Base-by-base conservation (phyloP, 768 basidiomycete genomes). In the Suillus brevipes region DNA sequence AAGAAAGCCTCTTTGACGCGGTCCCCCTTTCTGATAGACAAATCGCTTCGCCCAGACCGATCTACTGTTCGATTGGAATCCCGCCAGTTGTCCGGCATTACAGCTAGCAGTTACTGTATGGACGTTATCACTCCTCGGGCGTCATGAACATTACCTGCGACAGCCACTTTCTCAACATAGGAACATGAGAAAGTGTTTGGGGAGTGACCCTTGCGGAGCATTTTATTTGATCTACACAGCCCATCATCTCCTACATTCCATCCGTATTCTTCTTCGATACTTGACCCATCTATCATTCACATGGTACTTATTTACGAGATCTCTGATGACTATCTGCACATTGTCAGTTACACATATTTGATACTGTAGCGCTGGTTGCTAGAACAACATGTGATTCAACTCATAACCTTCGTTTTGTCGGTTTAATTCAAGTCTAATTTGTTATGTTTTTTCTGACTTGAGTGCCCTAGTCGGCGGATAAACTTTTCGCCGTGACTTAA, bases 1-100 rank as follows among this genome's bases (percentile, higher is more conserved):
- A 81, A 80, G 60, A 87, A 85, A 69, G 72, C 74, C 20, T 62
- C 63, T 62, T 64, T 59, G 40, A 28, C 25, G 28, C 58, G 58
- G 12, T 42, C 40, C 28, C 28, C 38, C 12, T 38, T 42, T 40
- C 58, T 25, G 58, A 42, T 31, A 20, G 28, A 59, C 18, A 42
- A 28, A 18, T 20, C 58, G 40, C 31, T 31, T 12, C 25, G 40
- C 58, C 42, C 58, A 42, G 58, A 42, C 31, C 40, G 58, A 59
- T n/a, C 25, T 43, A 28, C 40, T 20, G 20, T 18, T 20, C 38
- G 25, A 58, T 23, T 18, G 36, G 36, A 57, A 57, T 36, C 36
- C 23, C 14, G 7, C n/a, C 57, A 25, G 16, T 16, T 38, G 9
- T 38, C 57, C 9, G 25, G 16, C 37, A 58, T 40, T 38, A 40